Base-by-base conservation (phyloP, 805 yeast genomes). In the Wickerhamomyces tratensis region DNA sequence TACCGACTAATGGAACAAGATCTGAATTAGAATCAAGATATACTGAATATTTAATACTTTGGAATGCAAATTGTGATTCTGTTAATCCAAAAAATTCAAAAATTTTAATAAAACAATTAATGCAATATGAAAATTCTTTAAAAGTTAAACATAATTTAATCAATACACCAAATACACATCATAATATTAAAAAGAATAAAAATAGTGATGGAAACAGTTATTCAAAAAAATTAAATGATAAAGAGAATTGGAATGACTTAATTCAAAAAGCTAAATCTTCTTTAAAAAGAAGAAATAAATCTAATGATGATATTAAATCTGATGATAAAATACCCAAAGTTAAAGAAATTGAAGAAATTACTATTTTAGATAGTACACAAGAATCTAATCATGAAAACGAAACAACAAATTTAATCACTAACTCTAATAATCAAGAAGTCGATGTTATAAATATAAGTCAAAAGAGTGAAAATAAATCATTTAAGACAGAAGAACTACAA, bases 31-130 rank as follows among this genome's bases (percentile, higher is more conserved):
- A 85, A 46, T 62, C 72, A 15, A 63, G 98, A 36, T 84, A 84
- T 55, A 80, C 77, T 47, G 91, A 88, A 49, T 89, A 79, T 64
- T 77, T 82, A 43, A 76, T 79, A 31, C 55, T 87, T 10, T 83
- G 81, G 78, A 89, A 89, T 55, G 80, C 95, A 11, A 87, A 87
- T 53, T 71, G 79, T 37, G 96, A 87, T 54, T 73, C 88, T 6
- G 64, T 73, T 33, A 69, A 67, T 30, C 96, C 95, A 0, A 74
- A 74, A 5, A 61, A 75, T 26, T 79, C 77, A 25, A 62, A 65
- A 35, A 72, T 74, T 6, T 58, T 89, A 39, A 65, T 75, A 39
- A 75, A 71, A 41, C 72, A 72, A 41, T 65, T 89, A 35, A 57
- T 62, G 25, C 76, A 77, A 51, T 84, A 94, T 94, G 96, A 87